Percentiles rank a stretch among this genome's conserved stretches.
Conservation (phyloP, 2,329 filamentous ascomycete genomes). For the Trichophyton mentagrophytes region DNA sequence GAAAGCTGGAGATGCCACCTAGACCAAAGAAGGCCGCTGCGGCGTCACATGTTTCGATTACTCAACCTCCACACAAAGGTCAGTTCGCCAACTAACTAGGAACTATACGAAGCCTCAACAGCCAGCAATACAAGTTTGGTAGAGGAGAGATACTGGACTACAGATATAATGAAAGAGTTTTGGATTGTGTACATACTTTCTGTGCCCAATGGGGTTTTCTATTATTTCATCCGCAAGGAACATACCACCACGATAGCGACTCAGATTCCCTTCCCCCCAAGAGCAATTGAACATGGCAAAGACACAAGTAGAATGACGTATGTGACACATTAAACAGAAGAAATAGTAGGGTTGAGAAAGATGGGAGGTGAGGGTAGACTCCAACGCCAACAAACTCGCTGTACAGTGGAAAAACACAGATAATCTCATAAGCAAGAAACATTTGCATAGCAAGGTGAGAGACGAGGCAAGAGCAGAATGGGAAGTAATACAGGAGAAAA, state of each 20-base stretch:
- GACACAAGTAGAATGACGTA: not conserved
- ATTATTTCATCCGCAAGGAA: not conserved
- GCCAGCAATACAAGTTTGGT: not conserved
- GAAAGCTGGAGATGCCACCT: not conserved
- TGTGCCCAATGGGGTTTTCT: not conserved
- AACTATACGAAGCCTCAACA: not conserved
- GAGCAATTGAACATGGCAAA: not conserved
- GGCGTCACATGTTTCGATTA: conserved; percentile 1
- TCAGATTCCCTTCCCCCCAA: not conserved
- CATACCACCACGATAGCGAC: not conserved
- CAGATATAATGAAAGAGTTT: not conserved
- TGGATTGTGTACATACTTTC: not conserved
- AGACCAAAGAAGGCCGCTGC: not conserved
- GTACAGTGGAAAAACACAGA: not conserved
- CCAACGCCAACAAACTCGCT: not conserved
- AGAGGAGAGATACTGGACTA: not conserved
- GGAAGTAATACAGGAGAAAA: not conserved
- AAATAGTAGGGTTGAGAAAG: not conserved
- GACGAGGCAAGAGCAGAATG: not conserved
- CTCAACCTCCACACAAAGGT: not conserved
- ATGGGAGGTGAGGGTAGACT: not conserved
- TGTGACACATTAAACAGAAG: not conserved
- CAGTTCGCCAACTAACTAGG: too few species aligned
- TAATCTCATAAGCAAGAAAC: not conserved
- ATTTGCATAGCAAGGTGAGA: not conserved